phyloP scores from a whole-genome alignment of 257 asterid species.

The Oldenlandia corymbosa region DNA sequence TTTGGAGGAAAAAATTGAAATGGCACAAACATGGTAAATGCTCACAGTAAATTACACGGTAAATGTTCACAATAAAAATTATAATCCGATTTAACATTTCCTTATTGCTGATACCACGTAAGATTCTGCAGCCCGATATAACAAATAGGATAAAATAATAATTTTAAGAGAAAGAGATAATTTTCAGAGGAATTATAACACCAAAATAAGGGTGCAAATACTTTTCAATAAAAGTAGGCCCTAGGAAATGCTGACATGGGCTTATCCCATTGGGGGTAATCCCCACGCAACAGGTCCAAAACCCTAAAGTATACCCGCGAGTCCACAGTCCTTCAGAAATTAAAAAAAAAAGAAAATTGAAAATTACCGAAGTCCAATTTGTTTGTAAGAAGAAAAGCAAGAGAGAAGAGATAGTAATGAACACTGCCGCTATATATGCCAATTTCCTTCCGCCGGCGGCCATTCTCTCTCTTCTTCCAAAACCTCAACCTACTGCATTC shows the following conservation, averaged over 20 bases:
- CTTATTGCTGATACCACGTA: too few species aligned
- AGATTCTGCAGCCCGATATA: too few species aligned
- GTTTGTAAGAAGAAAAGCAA: not conserved
- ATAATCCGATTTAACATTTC: too few species aligned
- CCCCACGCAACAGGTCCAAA: slow-evolving; percentile 7
- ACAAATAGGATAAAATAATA: too few species aligned
- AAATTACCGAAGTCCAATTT: not conserved
- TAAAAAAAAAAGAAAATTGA: not conserved
- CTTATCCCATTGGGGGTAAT: slow-evolving; percentile 7
- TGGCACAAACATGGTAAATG: too few species aligned
- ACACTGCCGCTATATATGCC: slow-evolving; percentile 7
- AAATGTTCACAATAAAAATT: too few species aligned
- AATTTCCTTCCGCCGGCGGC: slow-evolving; percentile 13
- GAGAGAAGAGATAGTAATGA: slow-evolving; percentile 2
- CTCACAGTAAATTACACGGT: too few species aligned
- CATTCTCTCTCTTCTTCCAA: not conserved
- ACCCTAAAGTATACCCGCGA: slow-evolving; percentile 13
- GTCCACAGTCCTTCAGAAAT: not conserved
- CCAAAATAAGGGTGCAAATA: too few species aligned
- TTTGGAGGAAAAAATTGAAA: too few species aligned
- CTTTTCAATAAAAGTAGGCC: too few species aligned
- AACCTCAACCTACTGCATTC: not conserved
- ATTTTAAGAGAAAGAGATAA: too few species aligned
- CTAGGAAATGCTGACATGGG: not conserved
- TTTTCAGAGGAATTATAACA: too few species aligned